phyloP scores from a whole-genome alignment of 2,329 filamentous ascomycete species.

The Epichloe sylvatica region DNA sequence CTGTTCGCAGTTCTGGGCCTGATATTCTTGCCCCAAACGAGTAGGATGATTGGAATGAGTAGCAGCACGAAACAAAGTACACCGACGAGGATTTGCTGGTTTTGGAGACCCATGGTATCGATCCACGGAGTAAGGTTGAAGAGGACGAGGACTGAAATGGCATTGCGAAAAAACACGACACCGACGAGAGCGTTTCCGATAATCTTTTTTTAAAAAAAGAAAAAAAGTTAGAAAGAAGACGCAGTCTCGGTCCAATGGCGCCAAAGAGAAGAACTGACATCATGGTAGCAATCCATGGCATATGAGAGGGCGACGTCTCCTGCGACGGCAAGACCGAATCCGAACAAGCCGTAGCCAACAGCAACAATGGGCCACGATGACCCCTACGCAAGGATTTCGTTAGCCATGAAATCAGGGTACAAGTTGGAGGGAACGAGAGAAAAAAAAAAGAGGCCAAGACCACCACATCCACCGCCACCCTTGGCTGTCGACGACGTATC shows the following conservation, averaged over 20 bases:
- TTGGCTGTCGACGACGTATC: too few species aligned
- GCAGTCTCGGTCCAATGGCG: neutral
- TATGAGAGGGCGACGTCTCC: constrained; percentile 21
- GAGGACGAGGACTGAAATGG: constrained; percentile 10
- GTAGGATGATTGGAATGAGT: constrained; percentile 4
- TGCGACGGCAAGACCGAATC: constrained; percentile 22
- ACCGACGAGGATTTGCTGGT: constrained; percentile 7
- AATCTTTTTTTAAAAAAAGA: too few species aligned
- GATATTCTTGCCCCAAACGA: constrained; percentile 8
- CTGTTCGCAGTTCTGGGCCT: constrained; percentile 4
- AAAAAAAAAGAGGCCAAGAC: constrained; percentile 15
- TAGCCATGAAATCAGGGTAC: neutral
- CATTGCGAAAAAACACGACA: constrained; percentile 12
- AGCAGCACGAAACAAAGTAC: constrained; percentile 4
- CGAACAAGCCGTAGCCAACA: constrained; percentile 22
- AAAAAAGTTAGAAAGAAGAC: neutral
- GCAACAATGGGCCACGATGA: constrained; percentile 26
- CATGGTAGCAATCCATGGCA: constrained; percentile 22
- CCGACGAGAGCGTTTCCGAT: constrained; percentile 14
- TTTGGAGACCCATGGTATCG: constrained; percentile 11
- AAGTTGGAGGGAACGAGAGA: neutral
- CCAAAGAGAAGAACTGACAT: constrained; percentile 12
- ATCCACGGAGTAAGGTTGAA: constrained; percentile 13
- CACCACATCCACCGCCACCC: too few species aligned
- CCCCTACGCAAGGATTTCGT: constrained; percentile 11